phyloP scores from a whole-genome alignment of 2,329 filamentous ascomycete species.

The Gremmenia infestans region DNA sequence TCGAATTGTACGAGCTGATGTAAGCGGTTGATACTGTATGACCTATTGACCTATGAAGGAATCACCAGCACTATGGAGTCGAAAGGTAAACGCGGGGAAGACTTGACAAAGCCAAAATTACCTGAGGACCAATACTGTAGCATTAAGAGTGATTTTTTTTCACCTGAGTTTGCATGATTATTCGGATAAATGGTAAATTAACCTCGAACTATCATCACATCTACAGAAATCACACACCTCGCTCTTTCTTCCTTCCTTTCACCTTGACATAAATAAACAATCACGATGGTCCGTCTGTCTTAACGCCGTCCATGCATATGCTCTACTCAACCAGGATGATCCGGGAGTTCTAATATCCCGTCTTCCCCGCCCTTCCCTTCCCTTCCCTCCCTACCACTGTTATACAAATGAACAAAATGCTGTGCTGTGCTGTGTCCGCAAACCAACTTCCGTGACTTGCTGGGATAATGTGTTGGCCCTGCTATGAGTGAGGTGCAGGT shows the following conservation, averaged over 20 bases:
- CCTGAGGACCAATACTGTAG: too few species aligned
- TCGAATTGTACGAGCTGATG: too few species aligned
- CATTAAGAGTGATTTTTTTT: too few species aligned
- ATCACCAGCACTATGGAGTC: too few species aligned
- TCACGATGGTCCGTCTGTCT: not conserved
- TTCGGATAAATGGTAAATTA: not conserved
- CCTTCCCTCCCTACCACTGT: conserved; percentile 4
- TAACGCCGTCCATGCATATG: conserved; percentile 11
- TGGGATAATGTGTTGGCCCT: not conserved
- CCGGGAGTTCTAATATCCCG: not conserved
- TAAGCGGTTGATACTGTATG: too few species aligned
- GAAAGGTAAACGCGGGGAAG: too few species aligned
- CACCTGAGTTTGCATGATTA: too few species aligned
- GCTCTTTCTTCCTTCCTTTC: not conserved
- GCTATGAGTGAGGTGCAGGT: not conserved
- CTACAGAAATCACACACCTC: not conserved
- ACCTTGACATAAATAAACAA: too few species aligned
- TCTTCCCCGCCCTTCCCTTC: not conserved
- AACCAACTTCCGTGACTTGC: not conserved
- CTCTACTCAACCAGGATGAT: not conserved
- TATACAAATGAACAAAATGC: conserved; percentile 13
- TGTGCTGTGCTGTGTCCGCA: not conserved
- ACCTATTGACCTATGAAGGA: too few species aligned
- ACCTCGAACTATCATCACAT: not conserved
- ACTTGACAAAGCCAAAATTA: too few species aligned